A percentile compares a stretch with the other conserved stretches of the same genome.
Evolutionary conservation across 2,329 filamentous ascomycete genomes (phyloP).

Genomic region (Calonectria pseudoturangicola): DNA sequence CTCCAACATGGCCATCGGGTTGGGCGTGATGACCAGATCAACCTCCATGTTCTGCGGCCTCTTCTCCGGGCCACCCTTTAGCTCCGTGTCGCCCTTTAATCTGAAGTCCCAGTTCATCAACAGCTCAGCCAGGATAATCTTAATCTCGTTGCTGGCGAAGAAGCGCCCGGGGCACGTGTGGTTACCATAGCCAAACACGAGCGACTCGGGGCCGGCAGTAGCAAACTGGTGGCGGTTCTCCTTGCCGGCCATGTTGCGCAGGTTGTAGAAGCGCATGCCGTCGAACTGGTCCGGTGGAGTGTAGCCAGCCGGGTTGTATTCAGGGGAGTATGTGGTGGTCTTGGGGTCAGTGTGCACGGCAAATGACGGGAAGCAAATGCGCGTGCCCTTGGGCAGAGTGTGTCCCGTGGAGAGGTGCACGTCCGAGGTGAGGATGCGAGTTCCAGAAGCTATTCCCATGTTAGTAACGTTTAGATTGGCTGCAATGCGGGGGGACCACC

Average conservation of each 20-base stretch:
- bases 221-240: slow-evolving; percentile 43
- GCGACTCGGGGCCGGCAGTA: slow-evolving; percentile 36
- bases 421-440: slow-evolving; percentile 30
- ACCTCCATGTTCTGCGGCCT: slow-evolving; percentile 36
- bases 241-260: slow-evolving; percentile 39
- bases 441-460: slow-evolving; percentile 27
- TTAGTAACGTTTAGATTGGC: neutral
- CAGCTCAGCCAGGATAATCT: slow-evolving; percentile 45
- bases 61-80: slow-evolving; percentile 36
- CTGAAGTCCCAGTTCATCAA: slow-evolving; percentile 47
- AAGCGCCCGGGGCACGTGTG: slow-evolving; percentile 48
- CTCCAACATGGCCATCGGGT: slow-evolving; percentile 37
- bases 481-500: neutral
- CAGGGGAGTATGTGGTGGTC: slow-evolving; percentile 32
- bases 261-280: slow-evolving; percentile 45
- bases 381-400: slow-evolving; percentile 45
- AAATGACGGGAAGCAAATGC: slow-evolving; percentile 47
- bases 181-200: slow-evolving; percentile 42
- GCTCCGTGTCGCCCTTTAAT: slow-evolving; percentile 30
- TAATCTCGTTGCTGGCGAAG: slow-evolving; percentile 45
- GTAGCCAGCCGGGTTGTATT: slow-evolving; percentile 34
- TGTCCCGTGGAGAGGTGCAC: slow-evolving; percentile 43
- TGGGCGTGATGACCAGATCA: slow-evolving; percentile 35
- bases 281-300: slow-evolving; percentile 39
- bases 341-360: slow-evolving; percentile 42